Evolutionary conservation across 2,329 filamentous ascomycete species (phyloP).

Genomic region (Alternaria gansuensis): DNA sequence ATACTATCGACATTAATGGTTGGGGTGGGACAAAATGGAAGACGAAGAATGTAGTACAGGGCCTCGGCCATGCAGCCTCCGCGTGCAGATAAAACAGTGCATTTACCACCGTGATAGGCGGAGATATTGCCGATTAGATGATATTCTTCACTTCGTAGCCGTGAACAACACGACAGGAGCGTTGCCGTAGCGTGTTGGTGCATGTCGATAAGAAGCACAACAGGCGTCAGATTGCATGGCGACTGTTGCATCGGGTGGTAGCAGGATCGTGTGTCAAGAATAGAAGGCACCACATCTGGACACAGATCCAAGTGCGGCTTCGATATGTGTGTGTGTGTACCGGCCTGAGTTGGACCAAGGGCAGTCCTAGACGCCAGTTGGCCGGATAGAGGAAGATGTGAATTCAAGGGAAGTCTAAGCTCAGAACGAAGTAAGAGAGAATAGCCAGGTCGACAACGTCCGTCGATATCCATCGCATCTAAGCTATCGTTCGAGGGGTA

Average conservation of each 20-base stretch:
- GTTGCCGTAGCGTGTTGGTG: slow-evolving; percentile 42
- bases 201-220: slow-evolving; percentile 33
- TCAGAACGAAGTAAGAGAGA: slow-evolving; percentile 33
- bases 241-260: slow-evolving; percentile 25
- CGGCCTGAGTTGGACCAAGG: slow-evolving; percentile 5
- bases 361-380: slow-evolving; percentile 38
- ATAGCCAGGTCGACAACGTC: slow-evolving; percentile 38
- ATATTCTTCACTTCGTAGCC: slow-evolving; percentile 26
- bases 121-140: slow-evolving; percentile 35
- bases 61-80: slow-evolving; percentile 38
- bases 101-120: slow-evolving; percentile 10
- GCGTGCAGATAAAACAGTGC: slow-evolving; percentile 38
- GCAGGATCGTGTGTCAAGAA: slow-evolving; percentile 22
- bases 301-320: neutral
- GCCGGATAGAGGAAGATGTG: slow-evolving; percentile 27
- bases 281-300: neutral
- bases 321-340: slow-evolving; percentile 11
- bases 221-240: slow-evolving; percentile 32
- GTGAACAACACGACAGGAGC: slow-evolving; percentile 39
- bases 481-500: slow-evolving; percentile 35
- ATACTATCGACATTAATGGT: slow-evolving; percentile 43
- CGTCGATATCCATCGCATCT: slow-evolving; percentile 39
- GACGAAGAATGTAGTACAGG: slow-evolving; percentile 43
- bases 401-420: slow-evolving; percentile 23
- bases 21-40: slow-evolving; percentile 45